Base-by-base conservation (phyloP, 1,284 basidiomycete genomes). In the Cutaneotrichosporon mucoides region DNA sequence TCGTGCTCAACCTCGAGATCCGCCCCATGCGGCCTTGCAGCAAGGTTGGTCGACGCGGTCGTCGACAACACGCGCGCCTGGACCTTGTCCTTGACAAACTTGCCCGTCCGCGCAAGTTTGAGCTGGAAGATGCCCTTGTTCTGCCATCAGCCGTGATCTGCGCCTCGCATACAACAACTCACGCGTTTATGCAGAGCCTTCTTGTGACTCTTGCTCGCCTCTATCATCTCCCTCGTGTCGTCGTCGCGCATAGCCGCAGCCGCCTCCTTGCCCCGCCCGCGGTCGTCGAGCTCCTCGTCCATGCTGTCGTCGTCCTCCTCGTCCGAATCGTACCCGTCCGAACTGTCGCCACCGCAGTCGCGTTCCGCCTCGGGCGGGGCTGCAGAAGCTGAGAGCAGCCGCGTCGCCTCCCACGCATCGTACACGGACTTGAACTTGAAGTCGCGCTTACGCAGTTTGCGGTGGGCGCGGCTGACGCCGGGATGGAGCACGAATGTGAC, bases 121-220 rank as follows among this genome's bases (percentile, higher is more conserved):
- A 77, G 69, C 65, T 77, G 75, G 69, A 77, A 77, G 53, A 79
- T 69, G 13, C 77, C 77, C 59, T 69, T 73, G 65, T 56, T 61
- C 51, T 53, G 51, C 13, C 3, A 41, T 51, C 16, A 48, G 52
- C 9, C 24, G 24, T 24, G 24, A 24, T 24, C 24, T 24, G 24
- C 24, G 24, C 24, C 24, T 24, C 24, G 24, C n/a, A 35, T 38
- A 15, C 9, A 13, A 13, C 8, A 38, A 65, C 67, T 60, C 45
- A 68, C 71, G 15, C 44, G 59, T 57, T 55, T 66, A 69, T 73
- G 74, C 46, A 78, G 63, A 16, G 76, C 76, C 51, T 75, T 68
- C 10, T 60, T 59, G 64, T 78, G 74, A 3, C 68, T 66, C 48
- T 63, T 60, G 41, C 63, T 53, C 35, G 67, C 67, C 5, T 64